Evolutionary conservation across 2,329 filamentous ascomycete species (phyloP), one percentile per base, ranked within the genome.

Genomic region (Phialophora verrucosa): DNA sequence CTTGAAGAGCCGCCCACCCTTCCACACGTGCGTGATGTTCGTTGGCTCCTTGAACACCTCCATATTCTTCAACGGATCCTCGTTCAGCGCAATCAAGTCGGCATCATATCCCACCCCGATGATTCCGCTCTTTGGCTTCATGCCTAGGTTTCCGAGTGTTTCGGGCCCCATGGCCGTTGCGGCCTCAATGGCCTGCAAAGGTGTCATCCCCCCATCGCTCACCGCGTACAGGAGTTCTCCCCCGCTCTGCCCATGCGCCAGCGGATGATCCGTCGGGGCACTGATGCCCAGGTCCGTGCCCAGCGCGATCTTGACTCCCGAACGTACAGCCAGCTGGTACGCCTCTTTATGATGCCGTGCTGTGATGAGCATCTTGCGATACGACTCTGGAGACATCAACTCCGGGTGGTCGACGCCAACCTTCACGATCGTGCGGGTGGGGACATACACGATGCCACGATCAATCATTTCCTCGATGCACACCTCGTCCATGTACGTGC

Each of bases 161-260:
- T 81, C 76, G 0, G 82, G 81, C 11, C 76, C 77, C 55, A 76
- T 83, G 14, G 81, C 82, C 5, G 83, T 85, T 4, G 78, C 82
- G 32, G 81, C 80, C 72, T 85, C 81, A 66, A 86, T 84, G 6
- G 83, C 83, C 71, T 83, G 74, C 53, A 85, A 71, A 3, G 81
- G 79, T 3, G 79, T 80, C 80, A 85, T 79, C 1, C 83, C 83
- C 8, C 80, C 80, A 56, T 82, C 75, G 44, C 42, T 60, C 47
- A 84, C 79, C 2, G 82, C 83, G 71, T 80, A 83, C 20, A 74
- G 71, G 25, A 85, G 73, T 74, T 86, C 83, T 53, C 76, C 77
- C 4, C 79, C 82, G 69, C 81, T 82, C 50, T 75, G 78, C 2
- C 81, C 81, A 65, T 80, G 79, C 1, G 75, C 67, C 11, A 78